A percentile compares a stretch with the other conserved stretches of the same genome.
phyloP scores from a whole-genome alignment of 2,329 filamentous ascomycete species.

The Aplosporella prunicola region DNA sequence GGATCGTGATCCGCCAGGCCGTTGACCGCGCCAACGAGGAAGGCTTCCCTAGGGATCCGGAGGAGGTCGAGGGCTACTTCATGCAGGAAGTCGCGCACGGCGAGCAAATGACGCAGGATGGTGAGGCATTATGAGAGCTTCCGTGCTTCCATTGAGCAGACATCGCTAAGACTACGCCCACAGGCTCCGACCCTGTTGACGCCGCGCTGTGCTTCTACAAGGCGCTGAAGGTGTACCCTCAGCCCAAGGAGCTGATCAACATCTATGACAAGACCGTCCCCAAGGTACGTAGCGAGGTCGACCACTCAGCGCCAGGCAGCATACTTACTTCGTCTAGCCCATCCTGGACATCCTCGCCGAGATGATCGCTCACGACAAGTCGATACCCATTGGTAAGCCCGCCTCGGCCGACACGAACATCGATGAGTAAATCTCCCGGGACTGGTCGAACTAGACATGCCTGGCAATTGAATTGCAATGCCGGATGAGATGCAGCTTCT shows the following conservation, averaged over 20 bases:
- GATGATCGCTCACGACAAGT: conserved; percentile 90
- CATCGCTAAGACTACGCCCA: neutral
- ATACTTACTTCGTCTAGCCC: conserved; percentile 44
- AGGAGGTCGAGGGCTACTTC: conserved; percentile 93
- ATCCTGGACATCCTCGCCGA: conserved; percentile 93
- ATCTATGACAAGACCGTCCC: conserved; percentile 99
- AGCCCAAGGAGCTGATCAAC: conserved; percentile 80
- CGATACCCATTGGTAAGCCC: conserved; percentile 26
- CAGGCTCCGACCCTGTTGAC: conserved; percentile 63
- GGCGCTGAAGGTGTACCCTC: conserved; percentile 95
- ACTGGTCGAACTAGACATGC: too few species aligned
- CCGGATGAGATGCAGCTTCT: too few species aligned
- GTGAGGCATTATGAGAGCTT: conserved; percentile 36
- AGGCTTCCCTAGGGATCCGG: conserved; percentile 80
- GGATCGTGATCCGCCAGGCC: conserved; percentile 61
- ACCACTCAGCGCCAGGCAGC: neutral
- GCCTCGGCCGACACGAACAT: neutral
- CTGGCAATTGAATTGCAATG: too few species aligned
- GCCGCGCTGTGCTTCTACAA: conserved; percentile 95
- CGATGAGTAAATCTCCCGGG: conserved; percentile 7
- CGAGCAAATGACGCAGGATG: conserved; percentile 72
- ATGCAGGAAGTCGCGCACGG: conserved; percentile 89
- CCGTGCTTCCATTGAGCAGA: neutral
- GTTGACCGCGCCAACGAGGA: conserved; percentile 80
- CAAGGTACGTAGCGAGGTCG: conserved; percentile 53